Conservation (phyloP, 257 asterid genomes). For the Solanum okadae region DNA sequence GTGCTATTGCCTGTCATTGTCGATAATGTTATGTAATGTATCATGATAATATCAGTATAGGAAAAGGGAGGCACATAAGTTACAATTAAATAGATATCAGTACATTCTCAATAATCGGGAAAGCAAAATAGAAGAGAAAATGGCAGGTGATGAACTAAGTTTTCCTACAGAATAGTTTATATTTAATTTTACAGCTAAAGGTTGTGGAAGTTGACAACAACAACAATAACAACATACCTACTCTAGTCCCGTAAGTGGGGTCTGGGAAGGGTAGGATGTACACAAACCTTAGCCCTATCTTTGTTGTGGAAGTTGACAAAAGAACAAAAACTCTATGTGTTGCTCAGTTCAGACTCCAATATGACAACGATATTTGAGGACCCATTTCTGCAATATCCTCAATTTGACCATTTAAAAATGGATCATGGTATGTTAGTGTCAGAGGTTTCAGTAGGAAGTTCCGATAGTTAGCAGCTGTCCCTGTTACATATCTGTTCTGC, state of each 20-base stretch:
- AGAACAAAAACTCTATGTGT: neutral
- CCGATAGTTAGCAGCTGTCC: neutral
- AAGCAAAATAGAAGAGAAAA: neutral
- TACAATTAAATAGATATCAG: neutral
- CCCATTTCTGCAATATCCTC: neutral
- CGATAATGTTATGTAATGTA: neutral
- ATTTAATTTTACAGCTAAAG: neutral
- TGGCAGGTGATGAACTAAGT: neutral
- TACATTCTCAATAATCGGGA: neutral
- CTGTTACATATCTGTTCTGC: neutral
- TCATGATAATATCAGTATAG: neutral
- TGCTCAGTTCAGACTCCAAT: neutral
- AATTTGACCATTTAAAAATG: neutral
- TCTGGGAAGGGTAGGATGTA: neutral
- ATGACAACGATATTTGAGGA: neutral
- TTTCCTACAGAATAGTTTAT: neutral
- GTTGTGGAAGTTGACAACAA: neutral
- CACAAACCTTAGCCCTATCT: neutral
- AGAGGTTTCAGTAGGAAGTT: neutral
- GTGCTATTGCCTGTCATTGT: neutral
- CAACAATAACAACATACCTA: neutral
- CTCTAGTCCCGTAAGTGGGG: neutral
- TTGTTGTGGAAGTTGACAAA: neutral
- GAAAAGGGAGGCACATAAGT: neutral
- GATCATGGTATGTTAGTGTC: neutral